Percentiles rank a stretch among this genome's conserved stretches.
Evolutionary conservation across 2,329 filamentous ascomycete species (phyloP).

Genomic region (Periconia digitata): DNA sequence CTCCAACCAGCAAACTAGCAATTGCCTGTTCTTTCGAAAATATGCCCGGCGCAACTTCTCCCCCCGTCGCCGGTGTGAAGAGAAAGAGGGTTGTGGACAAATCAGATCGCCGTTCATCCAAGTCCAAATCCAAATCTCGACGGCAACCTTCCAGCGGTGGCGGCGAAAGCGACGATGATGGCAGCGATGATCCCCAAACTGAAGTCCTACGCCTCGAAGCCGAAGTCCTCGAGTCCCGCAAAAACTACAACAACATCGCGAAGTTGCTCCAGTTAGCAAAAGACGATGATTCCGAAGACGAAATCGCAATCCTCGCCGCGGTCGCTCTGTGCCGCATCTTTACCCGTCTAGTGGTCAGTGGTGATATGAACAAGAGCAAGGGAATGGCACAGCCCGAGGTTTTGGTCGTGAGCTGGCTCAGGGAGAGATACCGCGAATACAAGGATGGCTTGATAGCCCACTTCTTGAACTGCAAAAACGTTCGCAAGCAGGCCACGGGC

Average conservation of each 20-base stretch:
- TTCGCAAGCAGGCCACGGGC: slow-evolving; percentile 66
- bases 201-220: slow-evolving; percentile 75
- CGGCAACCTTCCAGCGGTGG: slow-evolving; percentile 20
- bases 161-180: slow-evolving; percentile 1
- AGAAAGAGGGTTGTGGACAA: slow-evolving; percentile 44
- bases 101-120: slow-evolving; percentile 41
- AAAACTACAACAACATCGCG: slow-evolving; percentile 89
- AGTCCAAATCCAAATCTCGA: slow-evolving; percentile 39
- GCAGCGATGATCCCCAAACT: slow-evolving; percentile 57
- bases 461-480: slow-evolving; percentile 63
- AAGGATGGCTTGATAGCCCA: slow-evolving; percentile 59
- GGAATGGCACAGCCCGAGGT: slow-evolving; percentile 70
- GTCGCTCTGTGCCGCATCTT: slow-evolving; percentile 87
- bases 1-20: not conserved
- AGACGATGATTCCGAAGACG: slow-evolving; percentile 54
- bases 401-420: slow-evolving; percentile 77
- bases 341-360: slow-evolving; percentile 74
- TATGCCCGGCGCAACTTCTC: slow-evolving; percentile 41
- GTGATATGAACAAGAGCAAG: slow-evolving; percentile 67
- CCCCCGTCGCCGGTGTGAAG: slow-evolving; percentile 42
- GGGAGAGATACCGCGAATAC: slow-evolving; percentile 72
- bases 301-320: slow-evolving; percentile 67
- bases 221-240: slow-evolving; percentile 80
- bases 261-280: slow-evolving; percentile 62
- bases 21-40: not conserved